These are phyloP conservation scores for Pharus latifolius DNA, from an alignment of 176 grass and related monocot genomes.

Conservation along the genomic window DNA sequence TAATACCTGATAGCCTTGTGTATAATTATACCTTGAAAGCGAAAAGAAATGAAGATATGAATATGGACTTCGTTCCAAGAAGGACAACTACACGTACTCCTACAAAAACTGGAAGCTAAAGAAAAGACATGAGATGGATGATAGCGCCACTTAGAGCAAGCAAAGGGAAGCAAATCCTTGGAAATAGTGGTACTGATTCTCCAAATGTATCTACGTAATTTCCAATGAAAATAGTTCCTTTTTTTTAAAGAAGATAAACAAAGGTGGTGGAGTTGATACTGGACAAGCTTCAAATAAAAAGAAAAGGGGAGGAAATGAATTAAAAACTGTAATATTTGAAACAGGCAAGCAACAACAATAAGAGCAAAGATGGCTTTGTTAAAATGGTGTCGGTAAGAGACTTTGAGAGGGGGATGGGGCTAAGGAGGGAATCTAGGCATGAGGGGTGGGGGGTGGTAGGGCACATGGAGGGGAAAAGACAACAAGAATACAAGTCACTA, in stretches of 20 bases:
- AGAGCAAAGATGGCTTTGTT: constrained; percentile 20
- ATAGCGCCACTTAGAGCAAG: neutral
- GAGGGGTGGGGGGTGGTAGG: constrained; percentile 25
- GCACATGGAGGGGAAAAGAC: constrained; percentile 40
- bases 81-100: neutral
- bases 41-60: neutral
- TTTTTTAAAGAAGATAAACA: neutral
- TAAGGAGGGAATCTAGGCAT: constrained; percentile 41
- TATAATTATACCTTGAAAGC: constrained; percentile 2
- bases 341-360: constrained; percentile 14
- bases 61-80: constrained; percentile 2
- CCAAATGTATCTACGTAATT: neutral
- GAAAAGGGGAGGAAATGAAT: neutral
- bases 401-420: neutral
- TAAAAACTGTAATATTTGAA: constrained; percentile 6
- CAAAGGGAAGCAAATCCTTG: neutral
- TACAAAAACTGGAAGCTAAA: neutral
- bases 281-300: neutral
- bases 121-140: neutral
- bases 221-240: neutral
- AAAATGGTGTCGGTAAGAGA: constrained; percentile 27
- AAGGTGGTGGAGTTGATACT: too few relatives aligned
- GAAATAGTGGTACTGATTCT: neutral
- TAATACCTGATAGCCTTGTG: neutral
- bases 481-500: constrained; percentile 26